Base-by-base conservation (phyloP, 805 yeast genomes). In the Ogataea wickerhamii region DNA sequence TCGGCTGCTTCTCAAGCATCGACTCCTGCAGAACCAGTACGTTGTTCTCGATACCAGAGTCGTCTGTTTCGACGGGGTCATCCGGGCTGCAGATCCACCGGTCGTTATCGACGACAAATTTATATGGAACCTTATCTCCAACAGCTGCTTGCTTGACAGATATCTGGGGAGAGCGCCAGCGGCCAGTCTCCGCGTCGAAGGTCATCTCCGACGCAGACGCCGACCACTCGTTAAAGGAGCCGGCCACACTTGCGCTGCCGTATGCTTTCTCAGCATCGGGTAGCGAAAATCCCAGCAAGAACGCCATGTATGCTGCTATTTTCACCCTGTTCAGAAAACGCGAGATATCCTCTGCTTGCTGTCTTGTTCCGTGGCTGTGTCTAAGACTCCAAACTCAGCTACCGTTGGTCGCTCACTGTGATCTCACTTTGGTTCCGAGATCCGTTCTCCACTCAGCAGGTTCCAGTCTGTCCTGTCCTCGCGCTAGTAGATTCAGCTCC, bases 41-140 rank as follows among this genome's bases (percentile, higher is more conserved):
- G 42, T 60, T 60, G 34, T 61, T 61, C 19, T 46, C 45, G 23
- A 48, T 56, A 0, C 63, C 63, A 6, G 38, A 31, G 3, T 16
- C 48, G 36, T 60, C 63, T 1, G 32, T 31, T 36, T 56, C 63
- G 4, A 37, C 30, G 1, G 53, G 50, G 25, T 45, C 37, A 7
- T 34, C 13, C 5, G 26, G 28, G 38, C 57, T 52, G 39, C 55
- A 53, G 11, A 57, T 37, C 66, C 66, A 61, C 10, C 45, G 40
- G 3, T 34, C 22, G 2, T 46, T 54, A 36, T 58, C 47, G 14
- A 52, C 45, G 4, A 61, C 57, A 36, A 54, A 61, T 33, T 61
- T 61, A 43, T 56, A 61, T 14, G 40, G 30, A 26, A 55, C 33
- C 32, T 52, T 53, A 14, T 44, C 46, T 30, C 45, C 40, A 21